These are phyloP conservation scores for Huiozyma sinensis DNA, from an alignment of 805 yeast genomes.

Conservation along the genomic window DNA sequence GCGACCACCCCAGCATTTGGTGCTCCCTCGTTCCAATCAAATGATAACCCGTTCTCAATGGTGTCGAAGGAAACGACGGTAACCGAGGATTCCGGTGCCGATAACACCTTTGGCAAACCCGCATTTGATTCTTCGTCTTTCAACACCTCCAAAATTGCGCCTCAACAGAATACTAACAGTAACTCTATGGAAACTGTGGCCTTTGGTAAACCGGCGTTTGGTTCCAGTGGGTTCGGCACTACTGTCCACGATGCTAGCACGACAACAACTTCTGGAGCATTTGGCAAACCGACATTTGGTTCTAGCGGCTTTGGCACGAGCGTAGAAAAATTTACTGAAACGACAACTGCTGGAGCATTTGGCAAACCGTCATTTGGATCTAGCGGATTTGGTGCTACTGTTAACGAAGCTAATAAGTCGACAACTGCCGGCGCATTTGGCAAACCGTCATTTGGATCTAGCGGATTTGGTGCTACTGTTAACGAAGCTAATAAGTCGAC, in stretches of 20 bases:
- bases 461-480: conserved; percentile 3
- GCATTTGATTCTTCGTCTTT: conserved; percentile 15
- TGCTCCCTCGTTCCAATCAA: conserved; percentile 17
- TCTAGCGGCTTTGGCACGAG: conserved; percentile 4
- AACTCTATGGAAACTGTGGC: conserved; percentile 4
- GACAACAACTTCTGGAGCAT: conserved; percentile 6
- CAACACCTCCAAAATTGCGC: no score
- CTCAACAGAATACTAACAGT: no score
- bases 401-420: not conserved
- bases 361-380: conserved; percentile 18
- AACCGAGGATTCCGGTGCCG: no score
- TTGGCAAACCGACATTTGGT: conserved; percentile 19
- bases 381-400: conserved; percentile 3
- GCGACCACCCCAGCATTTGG: conserved; percentile 4
- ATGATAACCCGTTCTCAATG: not conserved
- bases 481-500: not conserved
- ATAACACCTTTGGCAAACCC: conserved; percentile 6
- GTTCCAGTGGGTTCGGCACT: conserved; percentile 5
- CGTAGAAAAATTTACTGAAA: not conserved
- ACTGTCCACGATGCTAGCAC: not conserved
- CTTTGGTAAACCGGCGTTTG: conserved; percentile 19
- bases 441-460: conserved; percentile 14
- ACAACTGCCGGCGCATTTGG: conserved; percentile 13
- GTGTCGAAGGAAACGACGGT: no score
- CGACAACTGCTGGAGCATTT: conserved; percentile 8